Base-by-base conservation (phyloP, 306 rosid species). In the Carpinus viminea region DNA sequence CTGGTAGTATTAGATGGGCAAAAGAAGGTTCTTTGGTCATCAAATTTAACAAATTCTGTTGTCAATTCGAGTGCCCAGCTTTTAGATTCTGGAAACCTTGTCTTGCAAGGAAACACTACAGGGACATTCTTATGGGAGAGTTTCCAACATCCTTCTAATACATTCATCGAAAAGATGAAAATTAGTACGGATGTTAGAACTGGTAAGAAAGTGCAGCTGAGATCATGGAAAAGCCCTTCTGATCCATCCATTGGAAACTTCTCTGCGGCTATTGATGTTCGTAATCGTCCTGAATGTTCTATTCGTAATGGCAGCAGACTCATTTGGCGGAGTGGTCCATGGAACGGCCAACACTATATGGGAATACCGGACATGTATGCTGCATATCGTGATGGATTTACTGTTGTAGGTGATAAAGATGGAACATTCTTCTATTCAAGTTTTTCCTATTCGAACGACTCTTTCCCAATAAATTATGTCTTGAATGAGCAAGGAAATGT, bases 101-200 rank as follows among this genome's bases (percentile, higher is more conserved):
- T 84, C 15, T 60, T 89, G 82, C 45, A 18, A 48, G 86, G 78
- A 55, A 10, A 66, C 18, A 8, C 38, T 7, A 73, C 81, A 0
- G 78, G 81, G 4, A 13, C 4, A 34, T 8, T 26, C 17, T 11
- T 80, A 41, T 89, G 92, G 90, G 77, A 81, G 72, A 89, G 90
- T 74, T 78, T 83, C 77, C 41, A 80, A 18, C 15, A 82, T 15
- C 31, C 31, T 28, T 28, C 31, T 28, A 28, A 28, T 28, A 28
- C 1, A 28, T 28, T 28, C 31, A 28, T 28, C 31, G 1, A 28
- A 28, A 28, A 28, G 31, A 28, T 28, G 31, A 1, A 28, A 28
- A 28, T 28, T 28, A 28, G 31, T 28, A 28, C 31, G 1, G 31
- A 28, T 28, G 31, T 28, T 28, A 28, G 31, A 28, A 28, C 1